A percentile compares a stretch with the other conserved stretches of the same genome.
Evolutionary conservation across 2,329 filamentous ascomycete species (phyloP).

Genomic region (Calonectria hawksworthii): DNA sequence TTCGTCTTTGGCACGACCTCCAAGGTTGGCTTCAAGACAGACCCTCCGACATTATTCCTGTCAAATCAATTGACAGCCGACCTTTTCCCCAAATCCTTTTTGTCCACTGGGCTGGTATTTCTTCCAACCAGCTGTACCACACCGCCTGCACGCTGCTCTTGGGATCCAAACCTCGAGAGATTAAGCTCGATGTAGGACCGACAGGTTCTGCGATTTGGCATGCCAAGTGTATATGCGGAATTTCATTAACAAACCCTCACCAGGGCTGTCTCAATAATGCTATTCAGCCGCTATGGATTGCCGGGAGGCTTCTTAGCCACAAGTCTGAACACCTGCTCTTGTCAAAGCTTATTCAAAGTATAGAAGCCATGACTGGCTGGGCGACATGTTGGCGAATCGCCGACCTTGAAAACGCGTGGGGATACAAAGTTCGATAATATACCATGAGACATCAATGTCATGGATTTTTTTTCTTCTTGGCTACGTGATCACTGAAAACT

Average conservation of each 20-base stretch:
- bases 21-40: conserved; percentile 62
- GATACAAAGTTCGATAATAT: conserved; percentile 49
- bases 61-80: conserved; percentile 57
- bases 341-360: conserved; percentile 61
- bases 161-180: conserved; percentile 54
- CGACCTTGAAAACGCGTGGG: conserved; percentile 62
- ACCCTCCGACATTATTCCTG: conserved; percentile 61
- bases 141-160: conserved; percentile 68
- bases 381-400: conserved; percentile 66
- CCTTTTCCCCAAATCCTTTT: conserved; percentile 68
- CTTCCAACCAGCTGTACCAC: conserved; percentile 70
- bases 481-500: conserved; percentile 3
- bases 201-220: conserved; percentile 65
- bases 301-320: conserved; percentile 67
- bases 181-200: conserved; percentile 43
- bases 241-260: conserved; percentile 68
- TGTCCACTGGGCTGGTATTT: conserved; percentile 67
- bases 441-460: not conserved
- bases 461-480: not conserved
- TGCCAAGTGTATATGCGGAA: conserved; percentile 68
- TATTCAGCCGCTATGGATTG: conserved; percentile 70
- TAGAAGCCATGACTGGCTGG: conserved; percentile 68
- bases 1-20: conserved; percentile 63
- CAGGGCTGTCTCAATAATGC: conserved; percentile 70
- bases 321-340: conserved; percentile 56